These are phyloP conservation scores for Flagelloscypha sp. DNA, from an alignment of 768 basidiomycete genomes.

Conservation along the genomic window DNA sequence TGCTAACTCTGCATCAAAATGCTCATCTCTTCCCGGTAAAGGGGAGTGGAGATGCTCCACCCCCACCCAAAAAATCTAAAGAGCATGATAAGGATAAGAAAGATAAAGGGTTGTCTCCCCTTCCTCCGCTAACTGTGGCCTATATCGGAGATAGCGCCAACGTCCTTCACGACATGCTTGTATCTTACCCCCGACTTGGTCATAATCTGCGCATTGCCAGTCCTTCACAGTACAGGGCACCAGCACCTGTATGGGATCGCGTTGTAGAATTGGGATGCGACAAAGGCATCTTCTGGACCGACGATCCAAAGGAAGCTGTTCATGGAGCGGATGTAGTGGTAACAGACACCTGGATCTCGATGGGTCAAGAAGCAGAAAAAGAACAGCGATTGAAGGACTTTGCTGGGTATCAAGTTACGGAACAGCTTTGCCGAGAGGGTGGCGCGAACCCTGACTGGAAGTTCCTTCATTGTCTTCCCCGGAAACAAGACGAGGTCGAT, in stretches of 20 bases:
- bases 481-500: slow-evolving; percentile 90
- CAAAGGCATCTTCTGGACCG: slow-evolving; percentile 63
- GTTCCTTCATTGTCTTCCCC: slow-evolving; percentile 93
- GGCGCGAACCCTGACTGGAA: slow-evolving; percentile 85
- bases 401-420: slow-evolving; percentile 89
- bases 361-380: slow-evolving; percentile 97
- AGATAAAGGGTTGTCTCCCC: slow-evolving; percentile 27
- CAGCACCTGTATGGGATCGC: slow-evolving; percentile 69
- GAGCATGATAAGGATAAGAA: slow-evolving; percentile 8
- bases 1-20: slow-evolving; percentile 82
- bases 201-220: slow-evolving; percentile 80
- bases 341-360: slow-evolving; percentile 99
- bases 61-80: slow-evolving; percentile 9
- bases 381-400: slow-evolving; percentile 81
- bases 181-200: slow-evolving; percentile 86
- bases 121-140: slow-evolving; percentile 80
- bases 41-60: slow-evolving; percentile 19
- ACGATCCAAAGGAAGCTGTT: slow-evolving; percentile 81
- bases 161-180: slow-evolving; percentile 95
- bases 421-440: slow-evolving; percentile 70
- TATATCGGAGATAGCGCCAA: slow-evolving; percentile 95
- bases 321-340: slow-evolving; percentile 88
- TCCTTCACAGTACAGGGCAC: slow-evolving; percentile 67
- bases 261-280: slow-evolving; percentile 72
- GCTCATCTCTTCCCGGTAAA: slow-evolving; percentile 53